phyloP scores from a whole-genome alignment of 768 basidiomycete genomes.

The Russula ochroleuca region DNA sequence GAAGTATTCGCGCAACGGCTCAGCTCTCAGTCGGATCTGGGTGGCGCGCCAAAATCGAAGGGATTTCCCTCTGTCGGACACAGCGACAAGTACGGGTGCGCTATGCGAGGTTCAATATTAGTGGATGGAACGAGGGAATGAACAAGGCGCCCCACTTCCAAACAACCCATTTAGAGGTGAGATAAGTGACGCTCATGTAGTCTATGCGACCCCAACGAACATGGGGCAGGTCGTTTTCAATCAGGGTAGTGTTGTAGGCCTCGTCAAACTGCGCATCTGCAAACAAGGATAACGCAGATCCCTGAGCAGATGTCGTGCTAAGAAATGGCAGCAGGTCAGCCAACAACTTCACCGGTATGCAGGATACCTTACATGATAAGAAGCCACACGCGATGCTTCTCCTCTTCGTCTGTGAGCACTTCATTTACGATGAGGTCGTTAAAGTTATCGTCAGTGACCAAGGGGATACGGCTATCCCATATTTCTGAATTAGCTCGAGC shows the following conservation, averaged over 20 bases:
- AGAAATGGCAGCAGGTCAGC: constrained; percentile 9
- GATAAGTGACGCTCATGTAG: constrained; percentile 75
- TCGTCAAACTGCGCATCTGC: constrained; percentile 73
- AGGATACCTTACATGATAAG: constrained; percentile 58
- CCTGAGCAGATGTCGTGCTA: constrained; percentile 53
- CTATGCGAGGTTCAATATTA: constrained; percentile 37
- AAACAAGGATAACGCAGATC: constrained; percentile 62
- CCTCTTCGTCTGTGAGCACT: constrained; percentile 49
- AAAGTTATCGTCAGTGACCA: constrained; percentile 83
- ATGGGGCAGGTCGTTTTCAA: constrained; percentile 59
- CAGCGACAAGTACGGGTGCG: constrained; percentile 69
- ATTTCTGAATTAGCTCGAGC: constrained; percentile 34
- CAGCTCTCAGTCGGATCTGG: constrained; percentile 55
- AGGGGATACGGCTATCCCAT: constrained; percentile 72
- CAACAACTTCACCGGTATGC: neutral
- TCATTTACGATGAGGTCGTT: constrained; percentile 69
- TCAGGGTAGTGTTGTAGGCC: constrained; percentile 59
- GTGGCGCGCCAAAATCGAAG: constrained; percentile 77
- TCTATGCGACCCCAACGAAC: constrained; percentile 84
- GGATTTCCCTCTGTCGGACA: constrained; percentile 65
- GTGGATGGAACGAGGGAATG: neutral
- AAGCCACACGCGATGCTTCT: constrained; percentile 73
- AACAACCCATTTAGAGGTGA: constrained; percentile 82
- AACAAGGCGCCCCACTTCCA: constrained; percentile 60
- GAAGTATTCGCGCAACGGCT: constrained; percentile 62